Evolutionary conservation across 176 grass and related monocot species (phyloP).

Genomic region (Coix lacrymajobi): DNA sequence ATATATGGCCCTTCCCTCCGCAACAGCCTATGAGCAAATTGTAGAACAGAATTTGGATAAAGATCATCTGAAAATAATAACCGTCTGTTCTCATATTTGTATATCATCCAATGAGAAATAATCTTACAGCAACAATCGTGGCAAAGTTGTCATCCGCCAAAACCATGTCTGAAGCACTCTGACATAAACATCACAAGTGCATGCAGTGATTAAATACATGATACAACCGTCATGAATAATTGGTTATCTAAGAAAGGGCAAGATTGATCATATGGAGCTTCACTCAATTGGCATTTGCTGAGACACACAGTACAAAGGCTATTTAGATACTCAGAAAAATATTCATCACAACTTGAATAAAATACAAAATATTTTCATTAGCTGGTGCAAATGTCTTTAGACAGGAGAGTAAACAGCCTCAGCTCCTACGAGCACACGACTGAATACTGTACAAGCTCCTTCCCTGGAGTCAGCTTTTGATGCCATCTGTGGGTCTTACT

Average conservation of each 20-base stretch:
- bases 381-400: neutral
- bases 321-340: neutral
- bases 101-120: conserved; percentile 18
- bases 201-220: conserved; percentile 2
- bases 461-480: neutral
- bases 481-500: neutral
- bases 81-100: conserved; percentile 8
- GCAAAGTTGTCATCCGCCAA: conserved; percentile 99
- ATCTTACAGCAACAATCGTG: conserved; percentile 95
- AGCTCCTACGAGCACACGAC: neutral
- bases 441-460: neutral
- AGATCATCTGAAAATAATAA: conserved; percentile 26
- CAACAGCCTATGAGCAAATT: conserved; percentile 77
- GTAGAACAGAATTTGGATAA: conserved; percentile 27
- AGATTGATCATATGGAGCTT: neutral
- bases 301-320: neutral
- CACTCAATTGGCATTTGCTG: neutral
- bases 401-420: neutral
- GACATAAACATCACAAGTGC: conserved; percentile 26
- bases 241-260: neutral
- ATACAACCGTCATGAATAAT: neutral
- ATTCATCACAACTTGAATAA: neutral
- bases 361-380: neutral
- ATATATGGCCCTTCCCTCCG: conserved; percentile 97
- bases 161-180: conserved; percentile 99